Evolutionary conservation across 768 basidiomycete species (phyloP).

Genomic region (Suillus alpinus): DNA sequence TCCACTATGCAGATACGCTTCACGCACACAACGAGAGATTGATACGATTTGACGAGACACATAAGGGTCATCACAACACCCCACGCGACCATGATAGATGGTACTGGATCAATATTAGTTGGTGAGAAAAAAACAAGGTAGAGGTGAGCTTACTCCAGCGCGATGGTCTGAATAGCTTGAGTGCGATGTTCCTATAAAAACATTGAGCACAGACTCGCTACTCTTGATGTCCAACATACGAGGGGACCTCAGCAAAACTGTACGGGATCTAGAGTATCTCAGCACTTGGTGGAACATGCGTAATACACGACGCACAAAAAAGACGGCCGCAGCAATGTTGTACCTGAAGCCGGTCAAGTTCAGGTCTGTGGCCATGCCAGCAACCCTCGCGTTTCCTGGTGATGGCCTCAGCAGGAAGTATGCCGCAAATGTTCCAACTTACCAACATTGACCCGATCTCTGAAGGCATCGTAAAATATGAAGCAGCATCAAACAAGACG

Average conservation of each 20-base stretch:
- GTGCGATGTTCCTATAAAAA: constrained; percentile 33
- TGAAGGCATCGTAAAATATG: constrained; percentile 8
- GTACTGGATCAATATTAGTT: constrained; percentile 30
- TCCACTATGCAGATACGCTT: background rate
- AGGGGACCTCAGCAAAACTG: constrained; percentile 36
- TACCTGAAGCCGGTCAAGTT: constrained; percentile 33
- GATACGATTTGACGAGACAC: constrained; percentile 35
- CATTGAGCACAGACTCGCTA: background rate
- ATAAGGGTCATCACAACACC: constrained; percentile 37
- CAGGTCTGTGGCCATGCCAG: constrained; percentile 40
- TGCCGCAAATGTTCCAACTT: constrained; percentile 13
- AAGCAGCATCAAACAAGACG: background rate
- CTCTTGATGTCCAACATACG: constrained; percentile 23
- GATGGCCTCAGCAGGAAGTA: background rate
- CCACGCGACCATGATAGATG: constrained; percentile 38
- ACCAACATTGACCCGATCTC: constrained; percentile 46
- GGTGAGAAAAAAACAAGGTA: background rate
- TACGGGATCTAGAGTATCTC: constrained; percentile 31
- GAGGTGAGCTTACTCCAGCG: constrained; percentile 30
- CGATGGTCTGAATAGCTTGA: constrained; percentile 36
- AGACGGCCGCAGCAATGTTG: constrained; percentile 38
- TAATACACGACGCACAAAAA: constrained; percentile 26
- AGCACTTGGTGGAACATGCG: background rate
- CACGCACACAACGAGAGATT: constrained; percentile 31
- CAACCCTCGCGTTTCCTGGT: constrained; percentile 42